phyloP scores from a whole-genome alignment of 2,329 filamentous ascomycete genomes.

The Paecilomyces sp. region DNA sequence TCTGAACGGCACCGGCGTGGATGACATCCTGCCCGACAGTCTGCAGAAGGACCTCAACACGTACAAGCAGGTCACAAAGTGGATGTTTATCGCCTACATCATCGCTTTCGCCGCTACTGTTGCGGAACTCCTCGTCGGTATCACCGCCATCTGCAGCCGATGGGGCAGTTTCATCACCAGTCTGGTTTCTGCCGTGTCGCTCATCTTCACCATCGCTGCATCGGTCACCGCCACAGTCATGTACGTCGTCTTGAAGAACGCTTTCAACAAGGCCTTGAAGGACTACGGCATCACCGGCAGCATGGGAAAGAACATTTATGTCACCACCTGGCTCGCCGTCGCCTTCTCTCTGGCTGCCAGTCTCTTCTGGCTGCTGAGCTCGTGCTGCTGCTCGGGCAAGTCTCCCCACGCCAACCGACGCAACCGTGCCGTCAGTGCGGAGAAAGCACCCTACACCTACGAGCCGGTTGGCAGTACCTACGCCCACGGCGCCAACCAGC shows the following conservation, averaged over 20 bases:
- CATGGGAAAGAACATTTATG: slow-evolving; percentile 64
- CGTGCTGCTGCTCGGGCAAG: slow-evolving; percentile 82
- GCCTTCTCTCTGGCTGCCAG: slow-evolving; percentile 67
- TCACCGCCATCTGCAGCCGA: slow-evolving; percentile 77
- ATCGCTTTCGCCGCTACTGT: slow-evolving; percentile 64
- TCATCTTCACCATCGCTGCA: slow-evolving; percentile 55
- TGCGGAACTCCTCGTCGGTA: slow-evolving; percentile 66
- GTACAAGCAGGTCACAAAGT: slow-evolving; percentile 68
- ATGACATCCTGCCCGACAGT: slow-evolving; percentile 60
- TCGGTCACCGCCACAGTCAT: slow-evolving; percentile 69
- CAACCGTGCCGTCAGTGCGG: slow-evolving; percentile 39
- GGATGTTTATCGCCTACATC: slow-evolving; percentile 77
- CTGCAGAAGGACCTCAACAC: slow-evolving; percentile 61
- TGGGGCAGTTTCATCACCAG: slow-evolving; percentile 77
- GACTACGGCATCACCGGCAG: slow-evolving; percentile 62
- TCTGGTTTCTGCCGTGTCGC: slow-evolving; percentile 59
- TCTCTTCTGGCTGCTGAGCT: slow-evolving; percentile 85
- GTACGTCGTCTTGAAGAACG: slow-evolving; percentile 61
- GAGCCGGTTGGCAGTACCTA: slow-evolving; percentile 43
- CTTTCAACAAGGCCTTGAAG: slow-evolving; percentile 60
- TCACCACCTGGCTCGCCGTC: slow-evolving; percentile 69
- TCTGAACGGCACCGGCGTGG: slow-evolving; percentile 49
- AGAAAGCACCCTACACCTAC: slow-evolving; percentile 57
- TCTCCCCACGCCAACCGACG: slow-evolving; percentile 37
- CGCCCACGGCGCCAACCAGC: neutral